phyloP scores from a whole-genome alignment of 139 green algal genomes.

The Astrephomene gubernaculifera region DNA sequence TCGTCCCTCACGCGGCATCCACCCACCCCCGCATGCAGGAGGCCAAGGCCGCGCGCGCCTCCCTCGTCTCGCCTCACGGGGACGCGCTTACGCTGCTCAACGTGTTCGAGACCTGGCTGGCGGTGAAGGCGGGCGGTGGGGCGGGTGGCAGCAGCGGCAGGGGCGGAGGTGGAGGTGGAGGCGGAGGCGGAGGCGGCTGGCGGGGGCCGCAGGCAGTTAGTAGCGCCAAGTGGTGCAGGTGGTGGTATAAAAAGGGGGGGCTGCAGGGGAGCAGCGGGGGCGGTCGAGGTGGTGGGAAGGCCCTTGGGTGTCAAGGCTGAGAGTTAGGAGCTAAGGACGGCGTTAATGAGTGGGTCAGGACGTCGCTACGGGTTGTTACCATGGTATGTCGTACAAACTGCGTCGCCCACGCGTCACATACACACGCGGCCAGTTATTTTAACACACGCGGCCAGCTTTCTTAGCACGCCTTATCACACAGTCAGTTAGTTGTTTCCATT shows the following conservation, averaged over 20 bases:
- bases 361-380: no score
- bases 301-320: no score
- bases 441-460: no score
- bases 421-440: no score
- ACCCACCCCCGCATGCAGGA: background rate
- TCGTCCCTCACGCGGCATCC: background rate
- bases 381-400: background rate
- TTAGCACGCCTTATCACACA: no score
- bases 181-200: background rate
- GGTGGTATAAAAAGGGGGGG: no score
- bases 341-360: no score
- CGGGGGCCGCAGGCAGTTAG: background rate
- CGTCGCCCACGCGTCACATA: background rate
- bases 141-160: background rate
- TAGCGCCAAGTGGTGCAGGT: slow-evolving; percentile 35
- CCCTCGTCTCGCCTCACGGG: slow-evolving; percentile 47
- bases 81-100: slow-evolving; percentile 54
- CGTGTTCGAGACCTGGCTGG: slow-evolving; percentile 62
- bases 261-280: no score
- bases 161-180: background rate
- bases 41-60: slow-evolving; percentile 34
- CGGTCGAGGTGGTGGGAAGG: no score
- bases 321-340: no score
- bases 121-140: slow-evolving; percentile 25
- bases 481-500: no score